Evolutionary conservation across 805 yeast species (phyloP), one percentile per base, ranked within the genome.

Genomic region (Ogataea nitratoaversa): DNA sequence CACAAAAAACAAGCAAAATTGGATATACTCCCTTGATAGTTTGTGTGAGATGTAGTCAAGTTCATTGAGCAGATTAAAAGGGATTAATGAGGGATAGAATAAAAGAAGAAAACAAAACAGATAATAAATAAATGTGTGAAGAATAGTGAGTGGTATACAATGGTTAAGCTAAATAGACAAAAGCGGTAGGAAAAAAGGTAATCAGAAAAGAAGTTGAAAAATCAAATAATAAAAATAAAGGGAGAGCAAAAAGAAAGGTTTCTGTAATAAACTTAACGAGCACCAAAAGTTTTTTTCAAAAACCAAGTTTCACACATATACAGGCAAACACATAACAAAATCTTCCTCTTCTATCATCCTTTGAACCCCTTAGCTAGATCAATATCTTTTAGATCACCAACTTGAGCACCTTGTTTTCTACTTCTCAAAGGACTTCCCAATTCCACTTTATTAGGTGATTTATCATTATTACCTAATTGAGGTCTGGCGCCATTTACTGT

Each of bases 341-440:
- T n/a, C n/a, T n/a, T n/a, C n/a, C n/a, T n/a, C n/a, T n/a, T n/a
- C n/a, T n/a, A n/a, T 37, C 42, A 57, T 22, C 60, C 59, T 45
- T 64, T 63, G 46, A 71, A 72, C 2, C 76, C 76, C 40, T 71
- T 66, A 1, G 72, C 67, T 33, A 74, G 51, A 54, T 74, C 78
- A 34, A 71, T 71, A 45, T 71, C 67, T 42, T 68, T 68, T 37
- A 70, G 52, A 46, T 71, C 76, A 3, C 72, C 72, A 8, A 67
- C 38, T 41, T 53, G 54, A 3, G 50, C 50, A n/a, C 49, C 49
- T 7, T 16, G 37, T 30, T 48, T 52, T 28, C 59, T 47, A 37
- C 45, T 56, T 37, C 55, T 50, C 19, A 56, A 41, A 3, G 63
- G 63, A 40, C 62, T 58, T 32, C 57, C 65, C 6, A 53, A 30